A percentile compares a stretch with the other conserved stretches of the same genome.
These are phyloP conservation scores for Tulasnella calospora DNA, from an alignment of 768 basidiomycete genomes.

Conservation along the genomic window DNA sequence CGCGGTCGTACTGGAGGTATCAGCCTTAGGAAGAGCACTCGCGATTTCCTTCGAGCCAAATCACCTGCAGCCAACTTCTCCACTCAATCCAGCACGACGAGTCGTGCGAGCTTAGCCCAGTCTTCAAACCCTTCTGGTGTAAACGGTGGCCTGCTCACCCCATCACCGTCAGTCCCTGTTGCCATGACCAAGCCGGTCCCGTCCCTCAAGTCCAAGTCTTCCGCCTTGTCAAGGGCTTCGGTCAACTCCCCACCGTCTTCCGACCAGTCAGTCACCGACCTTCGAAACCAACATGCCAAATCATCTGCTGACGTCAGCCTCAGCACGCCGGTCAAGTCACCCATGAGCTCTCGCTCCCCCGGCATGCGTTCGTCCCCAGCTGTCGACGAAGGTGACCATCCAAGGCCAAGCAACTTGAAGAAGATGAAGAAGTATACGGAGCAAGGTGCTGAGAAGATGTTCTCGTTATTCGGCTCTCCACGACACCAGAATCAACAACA, in stretches of 20 bases:
- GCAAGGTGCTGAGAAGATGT: constrained; percentile 46
- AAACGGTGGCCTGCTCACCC: constrained; percentile 49
- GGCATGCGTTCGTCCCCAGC: constrained; percentile 30
- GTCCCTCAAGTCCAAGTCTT: constrained; percentile 77
- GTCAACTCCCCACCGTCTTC: constrained; percentile 66
- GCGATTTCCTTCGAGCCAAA: constrained; percentile 68
- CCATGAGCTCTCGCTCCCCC: constrained; percentile 30
- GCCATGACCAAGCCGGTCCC: constrained; percentile 35
- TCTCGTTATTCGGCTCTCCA: constrained; percentile 74
- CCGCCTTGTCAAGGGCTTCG: constrained; percentile 49
- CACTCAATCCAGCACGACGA: constrained; percentile 25
- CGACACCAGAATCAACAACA: constrained; percentile 34
- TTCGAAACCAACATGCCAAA: not conserved
- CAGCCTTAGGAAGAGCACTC: constrained; percentile 66
- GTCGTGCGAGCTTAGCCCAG: constrained; percentile 43
- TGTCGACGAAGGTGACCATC: constrained; percentile 44
- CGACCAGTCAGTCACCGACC: constrained; percentile 56
- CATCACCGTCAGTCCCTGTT: constrained; percentile 55
- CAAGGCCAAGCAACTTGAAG: constrained; percentile 67
- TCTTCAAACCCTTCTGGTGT: constrained; percentile 29
- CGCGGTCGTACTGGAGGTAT: constrained; percentile 66
- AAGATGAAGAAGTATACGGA: constrained; percentile 62
- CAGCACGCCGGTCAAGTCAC: constrained; percentile 34
- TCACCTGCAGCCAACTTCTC: constrained; percentile 49
- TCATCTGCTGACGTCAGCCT: constrained; percentile 25